A percentile compares a stretch with the other conserved stretches of the same genome.
Evolutionary conservation across 192 early-diverging fungal species (phyloP).

Genomic region (Radiomyces spectabilis): DNA sequence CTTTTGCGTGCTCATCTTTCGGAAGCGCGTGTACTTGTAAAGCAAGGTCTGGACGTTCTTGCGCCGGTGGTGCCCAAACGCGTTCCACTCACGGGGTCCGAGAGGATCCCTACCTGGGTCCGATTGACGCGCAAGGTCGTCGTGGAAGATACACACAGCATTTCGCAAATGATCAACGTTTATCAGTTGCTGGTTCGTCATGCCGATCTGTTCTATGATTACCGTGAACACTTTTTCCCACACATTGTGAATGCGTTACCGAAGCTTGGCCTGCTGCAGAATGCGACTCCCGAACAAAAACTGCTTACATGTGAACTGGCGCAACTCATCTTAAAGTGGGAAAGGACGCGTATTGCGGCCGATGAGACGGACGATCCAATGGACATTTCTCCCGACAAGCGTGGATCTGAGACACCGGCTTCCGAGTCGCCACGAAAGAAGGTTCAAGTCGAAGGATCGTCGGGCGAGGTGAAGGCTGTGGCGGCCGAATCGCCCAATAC

Average conservation of each 20-base stretch:
- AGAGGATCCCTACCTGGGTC: slow-evolving; percentile 73
- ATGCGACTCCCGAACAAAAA: slow-evolving; percentile 78
- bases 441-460: slow-evolving; percentile 12
- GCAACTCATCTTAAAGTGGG: slow-evolving; percentile 89
- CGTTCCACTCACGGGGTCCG: slow-evolving; percentile 36
- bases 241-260: slow-evolving; percentile 82
- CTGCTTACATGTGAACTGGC: slow-evolving; percentile 83
- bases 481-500: neutral
- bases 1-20: slow-evolving; percentile 84
- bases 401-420: slow-evolving; percentile 35
- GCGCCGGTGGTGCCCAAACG: slow-evolving; percentile 87
- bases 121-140: slow-evolving; percentile 82
- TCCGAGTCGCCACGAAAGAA: slow-evolving; percentile 26
- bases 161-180: slow-evolving; percentile 82
- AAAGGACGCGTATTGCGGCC: slow-evolving; percentile 50
- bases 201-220: slow-evolving; percentile 83
- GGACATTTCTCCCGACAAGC: neutral
- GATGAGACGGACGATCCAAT: neutral
- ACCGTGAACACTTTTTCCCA: slow-evolving; percentile 81
- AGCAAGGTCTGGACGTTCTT: slow-evolving; percentile 91
- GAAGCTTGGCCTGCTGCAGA: slow-evolving; percentile 81
- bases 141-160: slow-evolving; percentile 88
- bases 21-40: slow-evolving; percentile 81
- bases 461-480: slow-evolving; percentile 23
- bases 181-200: slow-evolving; percentile 90